Evolutionary conservation across 2,329 filamentous ascomycete species (phyloP).

Genomic region (Madurella mycetomatis): DNA sequence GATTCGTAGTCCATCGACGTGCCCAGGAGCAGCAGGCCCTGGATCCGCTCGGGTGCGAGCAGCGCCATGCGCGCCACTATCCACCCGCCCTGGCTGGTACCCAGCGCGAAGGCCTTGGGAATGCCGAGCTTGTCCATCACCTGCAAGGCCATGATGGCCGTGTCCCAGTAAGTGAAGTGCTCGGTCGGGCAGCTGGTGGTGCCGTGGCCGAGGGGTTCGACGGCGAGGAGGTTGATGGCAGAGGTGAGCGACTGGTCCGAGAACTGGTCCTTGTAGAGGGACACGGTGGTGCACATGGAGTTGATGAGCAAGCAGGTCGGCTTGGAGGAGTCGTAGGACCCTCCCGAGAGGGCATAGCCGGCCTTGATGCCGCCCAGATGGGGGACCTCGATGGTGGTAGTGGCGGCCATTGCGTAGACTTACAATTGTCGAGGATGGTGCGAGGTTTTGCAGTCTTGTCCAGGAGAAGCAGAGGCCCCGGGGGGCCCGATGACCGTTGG

Average conservation of each 20-base stretch:
- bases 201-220: constrained; percentile 52
- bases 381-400: constrained; percentile 41
- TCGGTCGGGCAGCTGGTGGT: constrained; percentile 39
- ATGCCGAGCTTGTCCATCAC: constrained; percentile 49
- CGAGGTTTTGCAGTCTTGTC: no score
- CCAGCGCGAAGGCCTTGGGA: constrained; percentile 45
- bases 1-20: constrained; percentile 53
- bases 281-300: constrained; percentile 46
- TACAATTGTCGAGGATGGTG: no score
- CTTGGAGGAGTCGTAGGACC: constrained; percentile 43
- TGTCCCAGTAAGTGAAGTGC: constrained; percentile 54
- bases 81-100: constrained; percentile 52
- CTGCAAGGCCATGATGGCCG: constrained; percentile 51
- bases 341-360: constrained; percentile 34
- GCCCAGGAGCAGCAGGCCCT: constrained; percentile 45
- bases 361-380: constrained; percentile 45
- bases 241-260: constrained; percentile 36
- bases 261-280: constrained; percentile 44
- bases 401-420: constrained; percentile 29
- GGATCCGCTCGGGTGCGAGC: constrained; percentile 43
- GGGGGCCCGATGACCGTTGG: no score
- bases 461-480: no score
- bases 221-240: constrained; percentile 45
- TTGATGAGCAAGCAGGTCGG: constrained; percentile 50
- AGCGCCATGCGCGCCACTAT: constrained; percentile 48